A percentile compares a stretch with the other conserved stretches of the same genome.
Evolutionary conservation across 2,329 filamentous ascomycete genomes (phyloP).

Genomic region (Verruconis gallopava): DNA sequence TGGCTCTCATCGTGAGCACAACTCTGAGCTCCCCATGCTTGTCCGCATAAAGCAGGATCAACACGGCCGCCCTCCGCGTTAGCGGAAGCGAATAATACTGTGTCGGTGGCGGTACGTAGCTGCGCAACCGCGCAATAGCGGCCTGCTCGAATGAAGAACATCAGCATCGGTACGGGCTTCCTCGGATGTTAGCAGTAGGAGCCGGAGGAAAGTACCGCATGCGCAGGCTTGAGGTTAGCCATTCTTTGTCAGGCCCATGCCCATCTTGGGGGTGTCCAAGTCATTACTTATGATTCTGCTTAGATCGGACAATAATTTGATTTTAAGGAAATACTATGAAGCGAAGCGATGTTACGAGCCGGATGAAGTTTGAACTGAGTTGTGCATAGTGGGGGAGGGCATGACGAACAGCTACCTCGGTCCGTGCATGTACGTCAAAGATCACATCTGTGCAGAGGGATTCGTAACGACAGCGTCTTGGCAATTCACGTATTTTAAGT

Average conservation of each 20-base stretch:
- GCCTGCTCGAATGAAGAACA: constrained; percentile 7
- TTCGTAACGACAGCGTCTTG: too few species aligned
- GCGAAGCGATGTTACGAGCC: too few species aligned
- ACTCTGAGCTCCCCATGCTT: constrained; percentile 61
- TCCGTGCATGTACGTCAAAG: too few species aligned
- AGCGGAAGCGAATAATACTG: constrained; percentile 44
- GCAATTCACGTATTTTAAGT: too few species aligned
- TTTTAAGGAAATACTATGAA: too few species aligned
- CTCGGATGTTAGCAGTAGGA: too few species aligned
- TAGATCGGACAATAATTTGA: too few species aligned
- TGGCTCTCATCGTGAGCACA: constrained; percentile 49
- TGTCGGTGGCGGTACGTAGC: constrained; percentile 44
- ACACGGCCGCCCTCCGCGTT: constrained; percentile 65
- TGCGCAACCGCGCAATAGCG: constrained; percentile 43
- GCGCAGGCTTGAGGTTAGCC: constrained; percentile 9
- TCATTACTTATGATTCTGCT: too few species aligned
- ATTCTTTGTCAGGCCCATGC: constrained; percentile 4
- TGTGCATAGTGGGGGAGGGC: too few species aligned
- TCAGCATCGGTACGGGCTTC: not conserved
- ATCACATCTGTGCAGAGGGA: too few species aligned
- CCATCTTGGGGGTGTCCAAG: not conserved
- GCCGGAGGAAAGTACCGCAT: constrained; percentile 6
- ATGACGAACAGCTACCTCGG: too few species aligned
- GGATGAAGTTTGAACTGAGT: too few species aligned
- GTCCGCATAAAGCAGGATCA: constrained; percentile 82